phyloP scores from a whole-genome alignment of 495 filamentous ascomycete species.

The Bryoglossum gracile region DNA sequence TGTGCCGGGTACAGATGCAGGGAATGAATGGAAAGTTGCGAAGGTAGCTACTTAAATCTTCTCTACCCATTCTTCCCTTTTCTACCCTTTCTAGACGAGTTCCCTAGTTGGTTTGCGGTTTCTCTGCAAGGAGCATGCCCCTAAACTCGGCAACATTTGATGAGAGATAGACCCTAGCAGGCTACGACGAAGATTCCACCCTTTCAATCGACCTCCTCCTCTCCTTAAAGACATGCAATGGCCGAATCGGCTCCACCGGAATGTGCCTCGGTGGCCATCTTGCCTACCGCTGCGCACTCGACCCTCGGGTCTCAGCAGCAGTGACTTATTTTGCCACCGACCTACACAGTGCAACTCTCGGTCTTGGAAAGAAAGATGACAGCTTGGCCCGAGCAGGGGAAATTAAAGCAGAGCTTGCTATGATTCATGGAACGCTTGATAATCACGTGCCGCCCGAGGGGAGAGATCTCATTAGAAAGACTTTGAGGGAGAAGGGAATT shows the following conservation, averaged over 20 bases:
- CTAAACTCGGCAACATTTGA: too few species aligned
- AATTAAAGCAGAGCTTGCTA: slow-evolving; percentile 69
- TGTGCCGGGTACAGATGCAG: slow-evolving; percentile 76
- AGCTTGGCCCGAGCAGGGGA: slow-evolving; percentile 56
- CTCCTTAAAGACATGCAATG: slow-evolving; percentile 71
- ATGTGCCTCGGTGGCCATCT: slow-evolving; percentile 97
- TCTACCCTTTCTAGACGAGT: background rate
- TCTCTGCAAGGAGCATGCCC: background rate
- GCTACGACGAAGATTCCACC: slow-evolving; percentile 82
- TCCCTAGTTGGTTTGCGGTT: background rate
- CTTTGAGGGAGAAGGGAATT: slow-evolving; percentile 66
- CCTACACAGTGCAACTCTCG: slow-evolving; percentile 71
- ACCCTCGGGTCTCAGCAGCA: slow-evolving; percentile 64
- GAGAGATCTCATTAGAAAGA: slow-evolving; percentile 78
- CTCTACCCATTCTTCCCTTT: background rate
- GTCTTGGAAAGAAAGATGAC: slow-evolving; percentile 60
- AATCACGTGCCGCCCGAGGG: slow-evolving; percentile 84
- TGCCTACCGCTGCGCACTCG: slow-evolving; percentile 74
- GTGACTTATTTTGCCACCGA: slow-evolving; percentile 94
- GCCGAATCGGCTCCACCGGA: slow-evolving; percentile 77
- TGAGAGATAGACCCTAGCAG: slow-evolving; percentile 57
- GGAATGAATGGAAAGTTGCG: slow-evolving; percentile 77
- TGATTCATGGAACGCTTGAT: slow-evolving; percentile 85
- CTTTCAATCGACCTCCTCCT: slow-evolving; percentile 70
- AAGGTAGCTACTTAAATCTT: slow-evolving; percentile 37